Conservation (phyloP, 1,139 yeast genomes). For the Spathaspora jeffriesii region DNA sequence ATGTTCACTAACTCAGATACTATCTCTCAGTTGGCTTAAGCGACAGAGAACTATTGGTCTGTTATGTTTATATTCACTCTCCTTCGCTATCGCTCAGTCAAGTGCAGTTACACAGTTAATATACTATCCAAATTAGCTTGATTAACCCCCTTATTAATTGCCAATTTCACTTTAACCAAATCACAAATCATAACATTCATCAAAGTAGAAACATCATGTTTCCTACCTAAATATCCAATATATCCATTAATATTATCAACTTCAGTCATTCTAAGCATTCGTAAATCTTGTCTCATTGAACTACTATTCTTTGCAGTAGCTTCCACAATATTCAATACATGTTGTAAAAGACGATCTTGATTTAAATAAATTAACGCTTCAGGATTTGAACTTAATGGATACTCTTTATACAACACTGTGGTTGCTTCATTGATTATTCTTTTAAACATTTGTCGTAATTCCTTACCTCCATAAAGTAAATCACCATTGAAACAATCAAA, state of each 20-base stretch:
- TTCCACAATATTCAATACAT: slow-evolving; percentile 49
- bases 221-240: slow-evolving; percentile 52
- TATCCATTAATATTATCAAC: slow-evolving; percentile 81
- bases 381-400: slow-evolving; percentile 32
- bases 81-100: not conserved
- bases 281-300: slow-evolving; percentile 86
- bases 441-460: slow-evolving; percentile 31
- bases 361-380: slow-evolving; percentile 39
- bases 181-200: slow-evolving; percentile 48
- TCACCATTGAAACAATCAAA: slow-evolving; percentile 76
- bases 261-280: slow-evolving; percentile 65
- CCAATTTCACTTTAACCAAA: slow-evolving; percentile 47
- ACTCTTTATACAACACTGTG: slow-evolving; percentile 36
- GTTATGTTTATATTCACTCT: too few relatives aligned
- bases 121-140: slow-evolving; percentile 13
- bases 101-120: not conserved
- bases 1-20: not conserved
- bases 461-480: slow-evolving; percentile 36
- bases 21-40: too few relatives aligned
- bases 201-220: slow-evolving; percentile 39
- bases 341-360: slow-evolving; percentile 41
- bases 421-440: slow-evolving; percentile 50
- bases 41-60: not conserved
- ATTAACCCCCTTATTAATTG: slow-evolving; percentile 34
- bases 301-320: slow-evolving; percentile 63